A percentile compares a stretch with the other conserved stretches of the same genome.
These are phyloP conservation scores for Populus tremula DNA, from an alignment of 345 rosid genomes.

Conservation along the genomic window DNA sequence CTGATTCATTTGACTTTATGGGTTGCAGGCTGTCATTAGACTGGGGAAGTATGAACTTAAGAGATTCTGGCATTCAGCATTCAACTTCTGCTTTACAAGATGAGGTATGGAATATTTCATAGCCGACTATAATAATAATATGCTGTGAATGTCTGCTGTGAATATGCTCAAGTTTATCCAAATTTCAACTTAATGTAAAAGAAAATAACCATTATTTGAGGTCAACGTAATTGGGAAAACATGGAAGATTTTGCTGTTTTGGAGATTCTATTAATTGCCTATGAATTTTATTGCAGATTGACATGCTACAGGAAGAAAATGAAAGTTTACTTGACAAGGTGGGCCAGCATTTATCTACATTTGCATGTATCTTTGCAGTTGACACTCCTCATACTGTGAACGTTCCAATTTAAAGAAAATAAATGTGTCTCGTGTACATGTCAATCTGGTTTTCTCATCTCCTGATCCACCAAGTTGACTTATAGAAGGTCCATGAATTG, in stretches of 20 bases:
- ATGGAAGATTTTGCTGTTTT: not conserved
- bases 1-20: not conserved
- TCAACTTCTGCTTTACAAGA: constrained; percentile 75
- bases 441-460: not conserved
- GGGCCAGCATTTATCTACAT: not conserved
- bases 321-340: constrained; percentile 24
- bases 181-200: not conserved
- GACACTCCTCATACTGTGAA: not conserved
- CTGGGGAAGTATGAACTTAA: constrained; percentile 46
- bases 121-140: constrained; percentile 4
- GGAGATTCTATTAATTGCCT: constrained; percentile 8
- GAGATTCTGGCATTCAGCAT: constrained; percentile 49
- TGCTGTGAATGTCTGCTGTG: not conserved
- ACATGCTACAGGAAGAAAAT: constrained; percentile 43
- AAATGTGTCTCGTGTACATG: not conserved
- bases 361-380: not conserved
- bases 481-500: not conserved
- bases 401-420: not conserved
- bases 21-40: constrained; percentile 52
- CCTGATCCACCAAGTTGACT: constrained; percentile 1
- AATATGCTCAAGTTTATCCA: constrained; percentile 2
- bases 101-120: constrained; percentile 48
- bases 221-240: not conserved
- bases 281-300: constrained; percentile 52
- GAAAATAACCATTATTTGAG: too few species aligned